Percentiles rank a stretch among this genome's conserved stretches.
These are phyloP conservation scores for Nigrospora sphaerica DNA, from an alignment of 2,329 filamentous ascomycete genomes.

Conservation along the genomic window DNA sequence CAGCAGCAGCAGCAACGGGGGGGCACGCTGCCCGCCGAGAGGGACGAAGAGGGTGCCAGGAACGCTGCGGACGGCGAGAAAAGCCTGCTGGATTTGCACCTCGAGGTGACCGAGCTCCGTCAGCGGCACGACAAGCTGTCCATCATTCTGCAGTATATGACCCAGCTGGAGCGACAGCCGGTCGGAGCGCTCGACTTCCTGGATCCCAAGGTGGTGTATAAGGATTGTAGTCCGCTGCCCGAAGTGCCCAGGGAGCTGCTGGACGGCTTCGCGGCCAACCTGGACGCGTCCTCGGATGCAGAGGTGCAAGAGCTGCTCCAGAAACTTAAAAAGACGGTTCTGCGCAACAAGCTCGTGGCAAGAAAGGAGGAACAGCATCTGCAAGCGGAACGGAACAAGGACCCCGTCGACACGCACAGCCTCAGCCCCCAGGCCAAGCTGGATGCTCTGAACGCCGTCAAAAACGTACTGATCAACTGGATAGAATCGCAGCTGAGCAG, in stretches of 20 bases:
- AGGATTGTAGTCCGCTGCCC: slow-evolving; percentile 35
- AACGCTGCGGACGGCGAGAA: slow-evolving; percentile 9
- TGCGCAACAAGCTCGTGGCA: slow-evolving; percentile 50
- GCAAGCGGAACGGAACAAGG: slow-evolving; percentile 34
- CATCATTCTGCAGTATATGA: slow-evolving; percentile 43
- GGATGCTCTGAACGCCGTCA: slow-evolving; percentile 46
- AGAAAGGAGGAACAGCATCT: slow-evolving; percentile 50
- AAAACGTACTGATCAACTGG: slow-evolving; percentile 57
- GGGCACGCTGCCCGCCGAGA: slow-evolving; percentile 9
- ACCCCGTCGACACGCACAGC: slow-evolving; percentile 26
- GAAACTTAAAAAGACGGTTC: slow-evolving; percentile 49
- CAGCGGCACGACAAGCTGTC: slow-evolving; percentile 43
- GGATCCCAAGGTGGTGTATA: slow-evolving; percentile 40
- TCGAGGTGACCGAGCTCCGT: slow-evolving; percentile 42
- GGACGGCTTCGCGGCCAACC: slow-evolving; percentile 38
- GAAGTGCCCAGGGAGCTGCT: slow-evolving; percentile 45
- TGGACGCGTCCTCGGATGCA: slow-evolving; percentile 22
- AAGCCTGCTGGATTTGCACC: slow-evolving; percentile 37
- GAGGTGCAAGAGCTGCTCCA: slow-evolving; percentile 41
- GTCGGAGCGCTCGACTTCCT: slow-evolving; percentile 43
- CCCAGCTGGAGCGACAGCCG: slow-evolving; percentile 43
- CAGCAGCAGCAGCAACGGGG: slow-evolving; percentile 13
- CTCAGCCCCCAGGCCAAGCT: slow-evolving; percentile 33
- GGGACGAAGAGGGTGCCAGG: slow-evolving; percentile 7
- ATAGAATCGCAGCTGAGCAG: slow-evolving; percentile 56